These are phyloP conservation scores for Penicillium subrubescens DNA, from an alignment of 495 filamentous ascomycete species.

Conservation along the genomic window DNA sequence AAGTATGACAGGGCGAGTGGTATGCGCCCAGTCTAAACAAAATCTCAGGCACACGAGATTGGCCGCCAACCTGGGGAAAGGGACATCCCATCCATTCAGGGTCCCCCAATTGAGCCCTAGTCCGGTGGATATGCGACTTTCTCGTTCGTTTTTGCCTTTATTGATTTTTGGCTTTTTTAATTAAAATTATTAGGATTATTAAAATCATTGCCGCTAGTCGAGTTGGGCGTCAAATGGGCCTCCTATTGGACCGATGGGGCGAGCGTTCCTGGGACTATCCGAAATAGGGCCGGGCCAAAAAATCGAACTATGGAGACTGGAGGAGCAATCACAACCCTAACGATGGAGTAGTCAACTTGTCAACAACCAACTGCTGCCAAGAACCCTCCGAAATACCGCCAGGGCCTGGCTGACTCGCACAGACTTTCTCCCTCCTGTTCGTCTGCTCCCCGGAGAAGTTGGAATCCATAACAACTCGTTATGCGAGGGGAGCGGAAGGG, in stretches of 20 bases:
- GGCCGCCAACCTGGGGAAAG: conserved; percentile 1
- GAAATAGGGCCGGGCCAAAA: conserved; percentile 22
- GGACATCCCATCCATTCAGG: neutral
- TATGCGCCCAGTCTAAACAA: conserved; percentile 29
- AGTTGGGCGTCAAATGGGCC: neutral
- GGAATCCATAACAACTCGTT: neutral
- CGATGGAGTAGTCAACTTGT: conserved; percentile 13
- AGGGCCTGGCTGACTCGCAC: conserved; percentile 18
- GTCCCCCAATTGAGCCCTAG: conserved; percentile 14
- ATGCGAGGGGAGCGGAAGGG: neutral
- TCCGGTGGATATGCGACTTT: neutral
- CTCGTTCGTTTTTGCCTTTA: conserved; percentile 7
- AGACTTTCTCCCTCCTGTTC: conserved; percentile 4
- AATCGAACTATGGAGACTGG: conserved; percentile 23
- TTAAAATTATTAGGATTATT: conserved; percentile 4
- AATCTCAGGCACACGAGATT: conserved; percentile 3
- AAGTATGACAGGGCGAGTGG: conserved; percentile 27
- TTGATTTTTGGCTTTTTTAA: conserved; percentile 10
- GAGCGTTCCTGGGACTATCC: conserved; percentile 24
- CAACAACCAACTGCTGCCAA: conserved; percentile 2
- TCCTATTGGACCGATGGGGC: conserved; percentile 16
- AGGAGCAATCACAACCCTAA: conserved; percentile 7
- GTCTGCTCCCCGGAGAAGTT: neutral
- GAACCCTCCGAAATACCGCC: neutral
- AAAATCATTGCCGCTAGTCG: conserved; percentile 8